A percentile compares a stretch with the other conserved stretches of the same genome.
Evolutionary conservation across 768 basidiomycete genomes (phyloP).

Genomic region (Auriscalpium microsporum): DNA sequence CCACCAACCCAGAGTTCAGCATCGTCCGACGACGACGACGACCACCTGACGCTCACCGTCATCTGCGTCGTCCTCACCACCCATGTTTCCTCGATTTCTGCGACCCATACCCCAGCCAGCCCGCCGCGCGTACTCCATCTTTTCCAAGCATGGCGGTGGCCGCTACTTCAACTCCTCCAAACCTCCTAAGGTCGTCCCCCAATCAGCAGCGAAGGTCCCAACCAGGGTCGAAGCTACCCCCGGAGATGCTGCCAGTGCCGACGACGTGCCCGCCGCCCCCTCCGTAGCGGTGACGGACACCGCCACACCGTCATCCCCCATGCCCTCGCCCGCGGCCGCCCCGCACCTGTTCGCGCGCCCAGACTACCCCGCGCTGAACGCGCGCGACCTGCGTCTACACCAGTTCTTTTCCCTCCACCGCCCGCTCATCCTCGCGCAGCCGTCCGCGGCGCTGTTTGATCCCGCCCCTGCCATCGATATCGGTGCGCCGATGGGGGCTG

Average conservation of each 20-base stretch:
- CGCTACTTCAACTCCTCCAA: conserved; percentile 72
- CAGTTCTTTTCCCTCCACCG: conserved; percentile 81
- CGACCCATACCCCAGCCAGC: conserved; percentile 19
- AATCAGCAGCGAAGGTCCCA: conserved; percentile 20
- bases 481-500: background rate
- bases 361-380: conserved; percentile 47
- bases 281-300: background rate
- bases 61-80: background rate
- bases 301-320: background rate
- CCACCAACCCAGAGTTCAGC: background rate
- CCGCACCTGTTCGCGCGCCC: conserved; percentile 13
- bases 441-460: conserved; percentile 48
- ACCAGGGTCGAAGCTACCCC: conserved; percentile 36
- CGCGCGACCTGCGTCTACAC: conserved; percentile 71
- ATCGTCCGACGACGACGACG: background rate
- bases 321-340: background rate
- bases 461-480: conserved; percentile 4
- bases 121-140: conserved; percentile 63
- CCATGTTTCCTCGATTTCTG: conserved; percentile 10
- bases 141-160: conserved; percentile 68
- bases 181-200: conserved; percentile 40
- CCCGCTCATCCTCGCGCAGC: conserved; percentile 61
- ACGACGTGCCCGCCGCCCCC: conserved; percentile 1
- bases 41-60: background rate
- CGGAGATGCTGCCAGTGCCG: conserved; percentile 16